Base-by-base conservation (phyloP, 2,329 filamentous ascomycete genomes). In the Fusarium denticulatum region DNA sequence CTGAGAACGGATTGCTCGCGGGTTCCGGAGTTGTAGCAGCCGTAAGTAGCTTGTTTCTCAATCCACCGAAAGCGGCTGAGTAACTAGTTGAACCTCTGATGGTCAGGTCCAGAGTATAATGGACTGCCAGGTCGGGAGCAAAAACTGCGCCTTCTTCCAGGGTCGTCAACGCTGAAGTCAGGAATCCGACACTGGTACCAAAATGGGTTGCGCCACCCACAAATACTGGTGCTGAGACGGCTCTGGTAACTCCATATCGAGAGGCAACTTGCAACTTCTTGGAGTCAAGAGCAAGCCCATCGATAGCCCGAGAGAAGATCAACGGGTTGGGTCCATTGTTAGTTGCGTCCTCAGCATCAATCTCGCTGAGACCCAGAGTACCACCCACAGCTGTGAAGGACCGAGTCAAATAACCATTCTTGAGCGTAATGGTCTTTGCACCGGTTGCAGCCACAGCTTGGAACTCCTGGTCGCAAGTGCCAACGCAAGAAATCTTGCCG, bases 371-470 rank as follows among this genome's bases (percentile, higher is more conserved):
- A 2, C 91, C 91, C 1, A 93, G 81, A 3, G 83, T 83, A 8
- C 89, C 88, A 3, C 88, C 90, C 36, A 92, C 88, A 4, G 88
- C 89, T 7, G 89, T 91, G 69, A 92, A 87, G 1, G 89, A 84
- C 11, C 87, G 84, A 11, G 88, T 87, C n/a, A 93, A 76, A 75
- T 92, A 85, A 3, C 91, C 91, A 71, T 93, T 86, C 26, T 84
- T 76, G 11, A 93, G 84, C 12, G 82, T 61, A 32, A 93, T 79
- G 4, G 83, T 77, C 52, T 81, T 80, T 62, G 78, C 77, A 10
- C 81, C 81, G 6, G 80, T 73, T 5, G 77, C 72, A 8, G 78
- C 69, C 7, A 85, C 83, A 0, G 80, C 77, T 9, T 80, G 73
- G 7, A 88, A 75, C 65, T 90, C 85, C 2, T 78, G 67, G 3